These are phyloP conservation scores for Medicago arabica DNA, from an alignment of 306 rosid species.

Conservation along the genomic window DNA sequence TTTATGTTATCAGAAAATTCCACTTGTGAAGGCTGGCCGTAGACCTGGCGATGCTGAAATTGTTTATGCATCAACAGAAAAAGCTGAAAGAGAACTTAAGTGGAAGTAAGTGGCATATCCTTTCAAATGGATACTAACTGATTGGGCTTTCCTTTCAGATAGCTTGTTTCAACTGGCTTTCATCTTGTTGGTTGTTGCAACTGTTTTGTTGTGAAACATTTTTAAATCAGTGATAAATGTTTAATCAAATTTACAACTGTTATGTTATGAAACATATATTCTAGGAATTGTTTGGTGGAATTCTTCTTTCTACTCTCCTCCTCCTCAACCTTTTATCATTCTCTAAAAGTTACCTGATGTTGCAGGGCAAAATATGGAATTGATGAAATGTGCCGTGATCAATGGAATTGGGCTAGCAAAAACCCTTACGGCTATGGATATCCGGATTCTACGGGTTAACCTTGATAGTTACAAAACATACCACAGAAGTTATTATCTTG, in stretches of 20 bases:
- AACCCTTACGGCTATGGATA: slow-evolving; percentile 90
- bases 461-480: slow-evolving; percentile 22
- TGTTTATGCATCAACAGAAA: slow-evolving; percentile 89
- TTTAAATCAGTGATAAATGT: too few species aligned
- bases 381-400: slow-evolving; percentile 96
- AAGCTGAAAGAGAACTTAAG: slow-evolving; percentile 83
- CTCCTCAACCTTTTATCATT: too few species aligned
- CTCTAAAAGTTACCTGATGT: slow-evolving; percentile 3
- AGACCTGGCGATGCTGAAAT: slow-evolving; percentile 93
- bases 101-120: slow-evolving; percentile 81
- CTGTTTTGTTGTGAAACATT: neutral
- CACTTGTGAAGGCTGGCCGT: slow-evolving; percentile 79
- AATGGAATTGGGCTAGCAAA: slow-evolving; percentile 99
- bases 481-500: slow-evolving; percentile 4
- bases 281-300: neutral
- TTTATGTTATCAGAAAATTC: slow-evolving; percentile 68
- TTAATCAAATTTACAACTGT: slow-evolving; percentile 11
- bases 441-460: slow-evolving; percentile 46
- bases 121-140: slow-evolving; percentile 19
- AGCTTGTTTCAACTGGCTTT: neutral
- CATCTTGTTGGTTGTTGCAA: neutral
- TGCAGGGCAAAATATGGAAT: slow-evolving; percentile 90
- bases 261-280: neutral
- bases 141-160: slow-evolving; percentile 12
- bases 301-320: neutral